Percentiles rank a stretch among this genome's conserved stretches.
Conservation (phyloP, 2,329 filamentous ascomycete species). For the Didymella sp. region DNA sequence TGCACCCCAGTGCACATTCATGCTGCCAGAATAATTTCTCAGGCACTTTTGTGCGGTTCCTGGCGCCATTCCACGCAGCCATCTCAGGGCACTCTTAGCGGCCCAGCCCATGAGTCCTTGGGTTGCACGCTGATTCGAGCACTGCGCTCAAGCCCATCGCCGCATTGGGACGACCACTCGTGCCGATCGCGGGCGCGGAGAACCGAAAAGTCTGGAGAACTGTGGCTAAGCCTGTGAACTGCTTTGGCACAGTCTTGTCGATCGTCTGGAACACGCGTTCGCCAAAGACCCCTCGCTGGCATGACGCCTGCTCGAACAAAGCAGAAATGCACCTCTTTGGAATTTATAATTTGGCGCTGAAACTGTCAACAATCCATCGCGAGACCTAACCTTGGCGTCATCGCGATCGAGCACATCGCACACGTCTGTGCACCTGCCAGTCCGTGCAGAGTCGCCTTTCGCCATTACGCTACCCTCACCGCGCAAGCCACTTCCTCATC, state of each 20-base stretch:
- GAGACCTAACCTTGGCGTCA: conserved; percentile 33
- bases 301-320: conserved; percentile 1
- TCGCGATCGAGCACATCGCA: conserved; percentile 33
- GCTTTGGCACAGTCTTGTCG: too few relatives aligned
- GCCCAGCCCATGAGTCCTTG: conserved; percentile 15
- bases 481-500: conserved; percentile 31
- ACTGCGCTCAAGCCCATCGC: conserved; percentile 20
- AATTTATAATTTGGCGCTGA: background rate
- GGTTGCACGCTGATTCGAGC: conserved; percentile 34
- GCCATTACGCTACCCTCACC: conserved; percentile 21
- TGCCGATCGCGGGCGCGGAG: conserved; percentile 35
- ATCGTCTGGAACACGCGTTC: conserved; percentile 26
- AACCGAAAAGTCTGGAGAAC: conserved; percentile 34
- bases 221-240: conserved; percentile 30
- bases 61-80: conserved; percentile 27
- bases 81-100: conserved; percentile 23
- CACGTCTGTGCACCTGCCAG: conserved; percentile 24
- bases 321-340: background rate
- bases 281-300: background rate
- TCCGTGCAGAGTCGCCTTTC: conserved; percentile 29
- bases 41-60: conserved; percentile 33
- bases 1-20: conserved; percentile 4
- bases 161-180: conserved; percentile 19
- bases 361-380: conserved; percentile 19
- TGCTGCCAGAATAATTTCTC: conserved; percentile 8